Conservation (phyloP, 371 early-diverging fungal genomes). For the Mortierella sp. region DNA sequence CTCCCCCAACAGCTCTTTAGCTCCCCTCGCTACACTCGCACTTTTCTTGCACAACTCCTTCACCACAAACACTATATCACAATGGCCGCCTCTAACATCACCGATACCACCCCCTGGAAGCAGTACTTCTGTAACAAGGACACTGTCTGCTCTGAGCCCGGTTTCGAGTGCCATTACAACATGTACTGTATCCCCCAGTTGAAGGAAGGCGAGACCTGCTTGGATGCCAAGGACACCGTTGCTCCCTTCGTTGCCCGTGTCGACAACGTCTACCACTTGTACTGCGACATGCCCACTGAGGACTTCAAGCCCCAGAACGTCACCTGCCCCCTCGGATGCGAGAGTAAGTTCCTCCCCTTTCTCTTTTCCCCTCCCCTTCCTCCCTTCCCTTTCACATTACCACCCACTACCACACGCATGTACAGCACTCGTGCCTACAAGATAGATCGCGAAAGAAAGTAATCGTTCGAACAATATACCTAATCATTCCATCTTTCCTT, state of each 20-base stretch:
- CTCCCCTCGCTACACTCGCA: background rate
- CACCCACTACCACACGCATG: too few species aligned
- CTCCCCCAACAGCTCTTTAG: background rate
- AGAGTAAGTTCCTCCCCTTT: conserved; percentile 26
- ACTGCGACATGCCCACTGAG: conserved; percentile 45
- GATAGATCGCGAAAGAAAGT: too few species aligned
- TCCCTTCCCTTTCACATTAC: background rate
- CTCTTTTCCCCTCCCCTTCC: background rate
- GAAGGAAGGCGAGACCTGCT: conserved; percentile 31
- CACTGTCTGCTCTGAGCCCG: conserved; percentile 21
- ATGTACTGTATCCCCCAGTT: conserved; percentile 50
- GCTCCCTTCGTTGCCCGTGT: conserved; percentile 55
- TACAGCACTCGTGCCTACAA: too few species aligned
- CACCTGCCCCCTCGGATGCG: conserved; percentile 54
- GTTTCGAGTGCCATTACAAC: conserved; percentile 33
- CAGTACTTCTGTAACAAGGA: conserved; percentile 38
- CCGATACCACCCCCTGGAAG: conserved; percentile 38
- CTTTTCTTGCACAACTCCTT: background rate
- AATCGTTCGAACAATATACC: background rate
- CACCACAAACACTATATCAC: conserved; percentile 1
- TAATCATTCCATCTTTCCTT: background rate
- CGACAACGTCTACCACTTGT: conserved; percentile 47
- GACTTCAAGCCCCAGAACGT: conserved; percentile 26
- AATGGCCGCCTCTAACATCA: conserved; percentile 34
- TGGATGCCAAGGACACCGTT: conserved; percentile 35